Conservation (phyloP, 805 yeast genomes). For the Geotrichum ghanense region DNA sequence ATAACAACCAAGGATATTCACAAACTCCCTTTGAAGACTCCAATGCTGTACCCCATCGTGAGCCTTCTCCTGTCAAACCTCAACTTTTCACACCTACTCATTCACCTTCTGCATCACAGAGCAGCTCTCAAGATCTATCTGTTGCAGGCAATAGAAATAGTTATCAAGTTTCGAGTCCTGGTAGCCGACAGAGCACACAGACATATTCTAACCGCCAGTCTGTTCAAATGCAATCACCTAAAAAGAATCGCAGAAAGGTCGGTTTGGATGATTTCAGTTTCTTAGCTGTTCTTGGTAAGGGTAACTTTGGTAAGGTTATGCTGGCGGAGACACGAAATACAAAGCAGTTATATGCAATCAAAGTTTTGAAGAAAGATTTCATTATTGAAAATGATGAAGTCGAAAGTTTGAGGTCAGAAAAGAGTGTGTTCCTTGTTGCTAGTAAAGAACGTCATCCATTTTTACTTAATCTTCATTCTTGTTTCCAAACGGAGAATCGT, state of each 20-base stretch:
- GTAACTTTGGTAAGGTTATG: conserved; percentile 98
- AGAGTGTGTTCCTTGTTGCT: conserved; percentile 75
- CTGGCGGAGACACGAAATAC: conserved; percentile 86
- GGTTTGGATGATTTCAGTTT: conserved; percentile 94
- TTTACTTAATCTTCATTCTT: conserved; percentile 78
- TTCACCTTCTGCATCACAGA: conserved; percentile 1
- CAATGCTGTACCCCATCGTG: background rate
- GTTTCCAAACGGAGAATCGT: conserved; percentile 96
- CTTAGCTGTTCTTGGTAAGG: conserved; percentile 92
- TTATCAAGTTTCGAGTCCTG: background rate
- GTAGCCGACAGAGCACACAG: background rate
- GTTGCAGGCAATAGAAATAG: background rate
- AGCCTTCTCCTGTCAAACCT: background rate
- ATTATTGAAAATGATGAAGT: conserved; percentile 94
- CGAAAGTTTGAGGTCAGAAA: conserved; percentile 88
- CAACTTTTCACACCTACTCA: background rate
- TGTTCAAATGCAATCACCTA: conserved; percentile 23
- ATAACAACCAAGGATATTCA: background rate
- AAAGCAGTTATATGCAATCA: conserved; percentile 79
- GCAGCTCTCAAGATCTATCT: background rate
- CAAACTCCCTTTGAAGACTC: background rate
- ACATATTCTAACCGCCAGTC: background rate
- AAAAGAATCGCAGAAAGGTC: conserved; percentile 35
- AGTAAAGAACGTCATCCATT: conserved; percentile 89
- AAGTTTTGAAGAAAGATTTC: conserved; percentile 91